A percentile compares a stretch with the other conserved stretches of the same genome.
phyloP scores from a whole-genome alignment of 371 early-diverging fungal genomes.

The Apophysomyces elegans region DNA sequence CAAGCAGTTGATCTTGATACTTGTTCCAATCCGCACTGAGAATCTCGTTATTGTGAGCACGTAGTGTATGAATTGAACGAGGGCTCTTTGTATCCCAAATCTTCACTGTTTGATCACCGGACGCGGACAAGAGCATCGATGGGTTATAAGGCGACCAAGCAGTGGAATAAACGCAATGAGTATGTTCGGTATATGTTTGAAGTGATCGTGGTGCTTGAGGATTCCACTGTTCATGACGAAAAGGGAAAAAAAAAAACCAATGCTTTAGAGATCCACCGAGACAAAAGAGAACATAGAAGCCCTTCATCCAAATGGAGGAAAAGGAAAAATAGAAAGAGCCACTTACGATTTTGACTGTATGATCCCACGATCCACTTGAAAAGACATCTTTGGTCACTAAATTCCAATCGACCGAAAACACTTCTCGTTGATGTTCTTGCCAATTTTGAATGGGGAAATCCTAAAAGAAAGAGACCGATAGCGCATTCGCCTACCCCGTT shows the following conservation, averaged over 20 bases:
- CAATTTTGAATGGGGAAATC: constrained; percentile 89
- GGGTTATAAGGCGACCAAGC: constrained; percentile 85
- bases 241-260: neutral
- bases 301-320: neutral
- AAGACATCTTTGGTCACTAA: constrained; percentile 85
- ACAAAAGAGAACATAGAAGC: no score
- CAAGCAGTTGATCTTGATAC: constrained; percentile 79
- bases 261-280: no score
- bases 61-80: constrained; percentile 72
- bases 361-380: constrained; percentile 93
- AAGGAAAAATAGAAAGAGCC: neutral
- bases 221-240: constrained; percentile 70
- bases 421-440: constrained; percentile 94
- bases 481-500: neutral
- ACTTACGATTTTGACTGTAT: constrained; percentile 88
- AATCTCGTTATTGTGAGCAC: constrained; percentile 88
- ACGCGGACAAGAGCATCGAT: constrained; percentile 82
- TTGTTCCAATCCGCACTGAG: constrained; percentile 96
- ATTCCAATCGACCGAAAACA: constrained; percentile 94
- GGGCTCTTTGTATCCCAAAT: constrained; percentile 86
- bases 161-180: constrained; percentile 87
- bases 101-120: constrained; percentile 89
- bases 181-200: constrained; percentile 84
- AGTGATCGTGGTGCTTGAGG: constrained; percentile 82
- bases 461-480: constrained; percentile 39